Conservation (phyloP, 2,329 filamentous ascomycete genomes). For the Calonectria henricotiae region DNA sequence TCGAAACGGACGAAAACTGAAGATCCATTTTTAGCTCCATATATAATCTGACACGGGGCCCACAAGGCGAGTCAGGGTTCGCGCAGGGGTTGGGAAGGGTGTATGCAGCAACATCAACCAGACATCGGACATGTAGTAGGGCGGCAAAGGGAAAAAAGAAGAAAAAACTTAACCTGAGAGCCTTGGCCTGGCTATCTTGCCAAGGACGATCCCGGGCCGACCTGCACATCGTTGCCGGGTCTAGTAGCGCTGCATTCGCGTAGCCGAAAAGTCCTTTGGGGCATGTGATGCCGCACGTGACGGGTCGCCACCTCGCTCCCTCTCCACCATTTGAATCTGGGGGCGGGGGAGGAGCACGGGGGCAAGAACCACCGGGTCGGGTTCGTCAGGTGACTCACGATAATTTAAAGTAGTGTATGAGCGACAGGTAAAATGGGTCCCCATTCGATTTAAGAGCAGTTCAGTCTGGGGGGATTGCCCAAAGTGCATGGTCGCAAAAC, state of each 20-base stretch:
- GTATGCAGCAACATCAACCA: background rate
- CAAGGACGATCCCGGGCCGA: background rate
- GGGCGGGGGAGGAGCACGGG: conserved; percentile 13
- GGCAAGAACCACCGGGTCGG: conserved; percentile 19
- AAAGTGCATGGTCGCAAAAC: background rate
- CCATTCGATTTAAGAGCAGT: background rate
- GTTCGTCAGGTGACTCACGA: conserved; percentile 27
- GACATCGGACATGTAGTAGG: background rate
- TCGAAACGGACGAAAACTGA: conserved; percentile 17
- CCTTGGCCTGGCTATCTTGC: background rate
- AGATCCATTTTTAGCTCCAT: conserved; percentile 23
- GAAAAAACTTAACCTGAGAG: background rate
- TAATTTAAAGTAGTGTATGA: conserved; percentile 26
- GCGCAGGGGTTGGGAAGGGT: conserved; percentile 14
- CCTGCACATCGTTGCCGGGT: background rate
- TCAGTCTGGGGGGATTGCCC: conserved; percentile 5
- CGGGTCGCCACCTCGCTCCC: background rate
- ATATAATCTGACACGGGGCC: conserved; percentile 12
- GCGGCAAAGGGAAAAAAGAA: background rate
- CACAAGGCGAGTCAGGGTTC: conserved; percentile 41
- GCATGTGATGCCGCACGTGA: conserved; percentile 27
- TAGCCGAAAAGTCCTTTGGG: background rate
- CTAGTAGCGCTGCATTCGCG: background rate
- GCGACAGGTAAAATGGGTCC: conserved; percentile 28
- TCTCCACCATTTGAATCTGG: conserved; percentile 10